These are phyloP conservation scores for Cyberlindnera xylosilytica DNA, from an alignment of 805 yeast genomes.

Conservation along the genomic window DNA sequence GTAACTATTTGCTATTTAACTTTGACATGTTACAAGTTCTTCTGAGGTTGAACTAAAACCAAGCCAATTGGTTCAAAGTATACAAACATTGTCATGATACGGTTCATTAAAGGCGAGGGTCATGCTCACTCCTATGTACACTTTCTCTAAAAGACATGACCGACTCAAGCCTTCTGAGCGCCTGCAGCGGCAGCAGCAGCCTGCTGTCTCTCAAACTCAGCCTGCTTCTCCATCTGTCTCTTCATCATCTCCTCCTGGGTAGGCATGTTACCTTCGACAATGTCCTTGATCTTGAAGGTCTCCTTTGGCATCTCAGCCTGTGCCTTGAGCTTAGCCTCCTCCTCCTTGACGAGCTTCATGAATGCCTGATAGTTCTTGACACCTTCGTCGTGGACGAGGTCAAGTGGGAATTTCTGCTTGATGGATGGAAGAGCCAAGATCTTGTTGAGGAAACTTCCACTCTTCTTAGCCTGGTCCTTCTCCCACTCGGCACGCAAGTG, in stretches of 20 bases:
- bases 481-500: constrained; percentile 70
- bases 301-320: constrained; percentile 79
- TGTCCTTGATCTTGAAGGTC: constrained; percentile 79
- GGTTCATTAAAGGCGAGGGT: not conserved
- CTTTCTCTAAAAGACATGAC: not conserved
- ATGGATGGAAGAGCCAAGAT: constrained; percentile 61
- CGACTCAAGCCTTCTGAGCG: not conserved
- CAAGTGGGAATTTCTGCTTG: constrained; percentile 63
- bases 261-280: constrained; percentile 80
- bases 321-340: constrained; percentile 58
- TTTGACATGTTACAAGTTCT: too few relatives aligned
- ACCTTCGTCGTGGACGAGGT: constrained; percentile 86
- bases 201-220: constrained; percentile 32
- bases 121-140: not conserved
- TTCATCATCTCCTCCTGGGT: constrained; percentile 61
- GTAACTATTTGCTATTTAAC: too few relatives aligned
- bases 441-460: constrained; percentile 51
- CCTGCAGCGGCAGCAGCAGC: not conserved
- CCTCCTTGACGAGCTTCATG: constrained; percentile 81
- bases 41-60: too few relatives aligned
- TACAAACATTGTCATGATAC: not conserved
- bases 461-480: constrained; percentile 45
- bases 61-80: too few relatives aligned
- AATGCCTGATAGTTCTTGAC: constrained; percentile 83
- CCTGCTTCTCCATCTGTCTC: constrained; percentile 39